phyloP scores from a whole-genome alignment of 176 grass and related monocot species.

The Carex cristatella region DNA sequence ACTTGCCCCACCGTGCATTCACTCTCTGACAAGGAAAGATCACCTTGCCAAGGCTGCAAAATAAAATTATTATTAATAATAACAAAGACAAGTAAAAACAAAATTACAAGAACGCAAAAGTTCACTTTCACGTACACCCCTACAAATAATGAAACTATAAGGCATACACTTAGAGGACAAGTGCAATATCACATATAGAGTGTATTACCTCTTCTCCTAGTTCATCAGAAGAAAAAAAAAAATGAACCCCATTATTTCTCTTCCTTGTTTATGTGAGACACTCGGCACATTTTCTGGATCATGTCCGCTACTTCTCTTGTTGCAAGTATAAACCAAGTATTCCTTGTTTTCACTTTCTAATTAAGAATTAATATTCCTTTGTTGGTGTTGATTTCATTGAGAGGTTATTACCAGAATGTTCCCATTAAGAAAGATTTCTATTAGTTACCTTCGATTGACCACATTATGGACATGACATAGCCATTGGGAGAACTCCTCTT shows the following conservation, averaged over 20 bases:
- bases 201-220: not conserved
- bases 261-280: not conserved
- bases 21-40: conserved; percentile 92
- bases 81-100: not conserved
- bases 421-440: too few relatives aligned
- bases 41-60: conserved; percentile 76
- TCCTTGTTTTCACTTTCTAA: not conserved
- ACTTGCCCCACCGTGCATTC: conserved; percentile 84
- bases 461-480: conserved; percentile 88
- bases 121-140: not conserved
- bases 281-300: not conserved
- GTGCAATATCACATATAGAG: not conserved
- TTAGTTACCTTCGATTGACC: conserved; percentile 85
- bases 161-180: not conserved
- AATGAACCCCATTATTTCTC: not conserved
- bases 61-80: conserved; percentile 6
- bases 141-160: not conserved
- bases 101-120: not conserved
- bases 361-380: not conserved
- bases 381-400: not conserved
- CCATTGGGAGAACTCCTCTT: conserved; percentile 84
- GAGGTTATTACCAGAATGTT: not conserved
- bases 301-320: not conserved
- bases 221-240: not conserved
- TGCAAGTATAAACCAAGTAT: not conserved